Evolutionary conservation across 148 eudicot genomes (phyloP), one percentile per base, ranked within the genome.

Genomic region (Nepenthes gracilis): DNA sequence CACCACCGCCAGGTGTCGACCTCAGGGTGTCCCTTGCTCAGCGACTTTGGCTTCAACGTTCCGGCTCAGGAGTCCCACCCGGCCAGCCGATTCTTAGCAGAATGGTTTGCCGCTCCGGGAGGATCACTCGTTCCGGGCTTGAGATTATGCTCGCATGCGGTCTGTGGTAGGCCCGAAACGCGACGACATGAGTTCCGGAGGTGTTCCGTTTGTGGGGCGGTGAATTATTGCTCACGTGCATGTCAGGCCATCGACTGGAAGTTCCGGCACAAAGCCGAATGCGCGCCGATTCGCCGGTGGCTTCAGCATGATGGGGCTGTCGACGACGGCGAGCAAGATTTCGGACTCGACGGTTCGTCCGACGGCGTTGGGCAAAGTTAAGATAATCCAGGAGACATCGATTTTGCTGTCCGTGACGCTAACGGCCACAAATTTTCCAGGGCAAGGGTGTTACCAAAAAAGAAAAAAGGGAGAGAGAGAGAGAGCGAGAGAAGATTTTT

Each of bases 21-120:
- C 2, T 9, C 68, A 1, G 77, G 73, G 2, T 88, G 96, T 55
- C 94, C 96, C 36, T 63, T 88, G 65, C 63, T 92, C 2, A 88
- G 96, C 51, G 96, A 92, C 45, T 88, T 83, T 65, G 98, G 96
- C 1, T 86, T 88, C 33, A 86, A 84, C 54, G 88, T 92, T 8
- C 96, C 98, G 14, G 81, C 80, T 0, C 81, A 85, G 36, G 94
- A 79, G 32, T 64, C 81, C 1, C 96, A 85, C 34, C 91, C 96
- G 7, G 96, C 94, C 2, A 92, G 63, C 65, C 67, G 65, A 43
- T 92, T 92, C 34, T 23, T 92, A 5, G 40, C 73, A 1, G 94
- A 88, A 6, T 92, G 98, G 98, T 91, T 78, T 14, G 23, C 69
- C 34, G 73, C 32, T 10, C 70, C 68, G 43, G 67, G 62, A 0